phyloP scores from a whole-genome alignment of 352 stramenopile genomes.

The Elongisporangium anandrum region DNA sequence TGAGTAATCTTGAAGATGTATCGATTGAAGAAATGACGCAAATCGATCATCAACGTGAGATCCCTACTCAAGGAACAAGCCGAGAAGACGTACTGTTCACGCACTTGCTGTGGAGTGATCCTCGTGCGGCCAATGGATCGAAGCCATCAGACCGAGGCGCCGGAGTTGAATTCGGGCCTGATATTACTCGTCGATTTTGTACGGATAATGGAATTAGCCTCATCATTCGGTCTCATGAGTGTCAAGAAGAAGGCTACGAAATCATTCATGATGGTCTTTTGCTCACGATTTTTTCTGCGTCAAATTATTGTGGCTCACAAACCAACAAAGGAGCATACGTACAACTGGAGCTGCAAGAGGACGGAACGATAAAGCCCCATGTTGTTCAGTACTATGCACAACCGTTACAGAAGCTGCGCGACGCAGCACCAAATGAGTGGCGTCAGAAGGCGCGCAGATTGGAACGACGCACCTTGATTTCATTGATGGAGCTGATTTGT shows the following conservation, averaged over 20 bases:
- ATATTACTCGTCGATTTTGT: conserved; percentile 91
- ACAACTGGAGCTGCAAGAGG: conserved; percentile 55
- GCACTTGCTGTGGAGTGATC: conserved; percentile 91
- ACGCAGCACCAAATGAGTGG: conserved; percentile 72
- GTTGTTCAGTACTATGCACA: conserved; percentile 92
- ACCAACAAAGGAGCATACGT: conserved; percentile 88
- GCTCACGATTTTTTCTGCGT: conserved; percentile 91
- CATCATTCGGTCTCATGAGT: conserved; percentile 94
- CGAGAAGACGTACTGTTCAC: conserved; percentile 89
- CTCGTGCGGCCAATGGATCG: conserved; percentile 58
- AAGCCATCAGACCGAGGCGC: conserved; percentile 74
- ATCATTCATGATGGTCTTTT: conserved; percentile 82
- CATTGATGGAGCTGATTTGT: conserved; percentile 71
- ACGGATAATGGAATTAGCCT: conserved; percentile 80
- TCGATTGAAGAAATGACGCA: conserved; percentile 81
- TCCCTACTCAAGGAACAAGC: conserved; percentile 74
- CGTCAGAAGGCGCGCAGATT: conserved; percentile 68
- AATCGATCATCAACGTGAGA: conserved; percentile 85
- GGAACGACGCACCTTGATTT: conserved; percentile 74
- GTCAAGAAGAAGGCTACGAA: conserved; percentile 88
- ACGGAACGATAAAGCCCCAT: conserved; percentile 83
- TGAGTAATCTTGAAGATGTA: conserved; percentile 86
- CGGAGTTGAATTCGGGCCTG: conserved; percentile 90
- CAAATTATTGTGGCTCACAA: conserved; percentile 89
- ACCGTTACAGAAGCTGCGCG: conserved; percentile 65